Base-by-base conservation (phyloP, 306 rosid genomes). In the Ochetophila trinervis region DNA sequence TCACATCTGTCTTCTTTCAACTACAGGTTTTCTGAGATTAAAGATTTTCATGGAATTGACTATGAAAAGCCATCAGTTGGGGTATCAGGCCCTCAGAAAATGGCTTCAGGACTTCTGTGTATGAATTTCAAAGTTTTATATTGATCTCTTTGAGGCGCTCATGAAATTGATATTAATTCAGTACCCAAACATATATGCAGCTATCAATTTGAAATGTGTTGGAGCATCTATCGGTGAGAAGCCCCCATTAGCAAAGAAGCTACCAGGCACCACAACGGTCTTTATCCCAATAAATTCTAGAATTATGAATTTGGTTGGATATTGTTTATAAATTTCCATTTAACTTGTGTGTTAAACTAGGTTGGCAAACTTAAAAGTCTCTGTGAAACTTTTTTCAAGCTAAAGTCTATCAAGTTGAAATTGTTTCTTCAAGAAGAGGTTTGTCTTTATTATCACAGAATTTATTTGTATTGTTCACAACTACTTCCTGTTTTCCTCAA, bases 171-270 rank as follows among this genome's bases (percentile, higher is more conserved):
- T 70, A 48, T 67, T 76, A 48, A 73, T 1, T 63, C 49, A 53
- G 19, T 49, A 59, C 67, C 35, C 45, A 69, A 48, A 72, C n/a
- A n/a, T 64, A 79, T 64, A n/a, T 84, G 83, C 91, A 89, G 98
- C 96, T 60, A 78, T 93, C 79, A 84, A 83, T 73, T 73, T 93
- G 61, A 90, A 86, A 68, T 87, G 96, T 23, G 94, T 93, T 56
- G 99, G 96, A 81, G 91, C 97, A 68, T 87, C 99, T 57, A 79
- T 93, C 61, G 94, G 97, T 64, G 99, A 93, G 89, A 93, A 86
- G 86, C 72, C 78, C 40, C 82, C 86, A 1, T 37, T 90, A 82
- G 80, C 80, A 47, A 93, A 90, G 90, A 89, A 90, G 78, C 77
- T 93, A 44, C 99, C 96, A 16, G 90, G 90, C 69, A 68, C 94